Conservation (phyloP, 164 flowering plant species). For the Chimonanthus praecox region DNA sequence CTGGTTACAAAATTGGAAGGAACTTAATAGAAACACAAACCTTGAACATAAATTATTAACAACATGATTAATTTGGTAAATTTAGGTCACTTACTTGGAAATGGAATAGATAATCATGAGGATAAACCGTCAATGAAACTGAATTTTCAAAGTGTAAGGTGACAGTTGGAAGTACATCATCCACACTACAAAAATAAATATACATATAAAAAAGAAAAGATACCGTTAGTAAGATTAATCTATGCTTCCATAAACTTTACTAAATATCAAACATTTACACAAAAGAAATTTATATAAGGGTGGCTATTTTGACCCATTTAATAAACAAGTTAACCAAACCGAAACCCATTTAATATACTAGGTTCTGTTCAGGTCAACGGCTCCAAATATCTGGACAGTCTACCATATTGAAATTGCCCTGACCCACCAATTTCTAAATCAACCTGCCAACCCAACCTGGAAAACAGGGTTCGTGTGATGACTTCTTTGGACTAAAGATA, state of each 20-base stretch:
- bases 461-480: too few relatives aligned
- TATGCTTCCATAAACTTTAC: background rate
- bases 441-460: too few relatives aligned
- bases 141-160: slow-evolving; percentile 53
- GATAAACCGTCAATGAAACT: slow-evolving; percentile 53
- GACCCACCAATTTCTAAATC: too few relatives aligned
- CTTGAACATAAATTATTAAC: background rate
- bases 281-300: background rate
- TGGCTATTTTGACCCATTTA: too few relatives aligned
- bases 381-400: too few relatives aligned
- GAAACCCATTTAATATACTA: too few relatives aligned
- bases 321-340: too few relatives aligned
- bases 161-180: slow-evolving; percentile 72
- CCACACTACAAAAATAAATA: slow-evolving; percentile 45
- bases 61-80: too few relatives aligned
- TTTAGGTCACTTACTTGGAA: slow-evolving; percentile 39
- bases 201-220: background rate
- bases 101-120: slow-evolving; percentile 72
- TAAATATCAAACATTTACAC: background rate
- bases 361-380: too few relatives aligned
- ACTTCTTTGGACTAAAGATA: too few relatives aligned
- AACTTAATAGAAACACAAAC: background rate
- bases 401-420: too few relatives aligned
- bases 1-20: background rate
- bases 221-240: background rate